These are phyloP conservation scores for Fusarium sp. DNA, from an alignment of 2,329 filamentous ascomycete genomes.

Conservation along the genomic window DNA sequence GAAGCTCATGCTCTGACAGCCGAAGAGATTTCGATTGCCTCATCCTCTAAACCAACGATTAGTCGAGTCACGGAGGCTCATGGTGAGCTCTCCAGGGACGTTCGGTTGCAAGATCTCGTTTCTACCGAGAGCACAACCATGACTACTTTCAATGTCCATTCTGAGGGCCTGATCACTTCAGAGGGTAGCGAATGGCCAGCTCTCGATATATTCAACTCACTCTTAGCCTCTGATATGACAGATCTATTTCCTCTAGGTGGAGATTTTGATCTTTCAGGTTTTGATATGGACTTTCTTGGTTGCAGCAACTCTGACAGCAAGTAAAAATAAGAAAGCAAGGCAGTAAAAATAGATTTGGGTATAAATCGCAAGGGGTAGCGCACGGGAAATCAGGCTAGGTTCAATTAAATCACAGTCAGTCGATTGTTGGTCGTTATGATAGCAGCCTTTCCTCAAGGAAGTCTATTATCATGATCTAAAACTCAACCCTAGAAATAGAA, in stretches of 20 bases:
- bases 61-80: no score
- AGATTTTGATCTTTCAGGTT: background rate
- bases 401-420: no score
- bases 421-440: no score
- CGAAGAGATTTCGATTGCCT: fast-evolving
- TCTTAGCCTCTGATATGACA: slow-evolving; percentile 23
- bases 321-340: no score
- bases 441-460: no score
- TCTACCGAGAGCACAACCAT: background rate
- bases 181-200: background rate
- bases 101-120: no score
- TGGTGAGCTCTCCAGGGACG: no score
- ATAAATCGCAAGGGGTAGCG: no score
- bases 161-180: fast-evolving
- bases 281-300: background rate
- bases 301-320: background rate
- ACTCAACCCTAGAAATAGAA: no score
- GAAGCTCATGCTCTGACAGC: background rate
- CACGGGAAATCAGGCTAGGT: no score
- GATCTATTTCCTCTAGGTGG: background rate
- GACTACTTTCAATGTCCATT: background rate
- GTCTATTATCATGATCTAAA: no score
- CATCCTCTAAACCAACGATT: background rate
- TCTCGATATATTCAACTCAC: slow-evolving; percentile 11
- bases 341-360: no score